Evolutionary conservation across 2,329 filamentous ascomycete genomes (phyloP), one percentile per base, ranked within the genome.

Genomic region (Beauveria sp.): DNA sequence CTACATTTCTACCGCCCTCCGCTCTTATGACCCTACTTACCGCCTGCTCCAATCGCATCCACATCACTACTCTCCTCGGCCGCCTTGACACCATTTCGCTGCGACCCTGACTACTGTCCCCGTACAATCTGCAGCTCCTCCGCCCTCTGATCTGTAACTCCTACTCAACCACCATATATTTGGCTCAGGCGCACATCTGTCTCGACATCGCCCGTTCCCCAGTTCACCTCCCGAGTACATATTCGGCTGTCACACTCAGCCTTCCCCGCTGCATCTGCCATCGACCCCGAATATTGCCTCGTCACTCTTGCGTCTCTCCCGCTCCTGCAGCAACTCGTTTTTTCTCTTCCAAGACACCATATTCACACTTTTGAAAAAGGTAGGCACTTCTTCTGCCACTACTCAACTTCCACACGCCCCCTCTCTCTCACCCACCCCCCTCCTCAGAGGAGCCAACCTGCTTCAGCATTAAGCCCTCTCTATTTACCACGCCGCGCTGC

Each of bases 401-500:
- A 22, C 30, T n/a, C 57, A 26, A 34, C 43, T 22, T 34, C 18
- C 49, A 52, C 57, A 34, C 57, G 16, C 57, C 57, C 46, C 56
- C 30, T 45, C 46, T n/a, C 46, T n/a, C 46, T n/a, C 57, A 24
- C 26, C 26, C 57, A 52, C 47, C 57, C 57, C 57, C 46, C 45
- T 30, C 47, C 57, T 26, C 40, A 34, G 38, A 38, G 43, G 28
- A 52, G 30, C 46, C 56, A 30, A 26, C 55, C 22, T 58, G 38
- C 55, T 40, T 42, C 45, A 46, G 34, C 49, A 59, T 18, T 28
- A 50, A 42, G 45, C 26, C n/a, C 24, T 46, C 54, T 34, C 28
- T n/a, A 6, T 34, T 30, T 59, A 40, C 57, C 57, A 49, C 57
- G 57, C 57, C 38, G 46, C 22, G 26, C 47, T 52, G 57, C 57